These are phyloP conservation scores for Phytophthora hybrid DNA, from an alignment of 352 stramenopile genomes.

Conservation along the genomic window DNA sequence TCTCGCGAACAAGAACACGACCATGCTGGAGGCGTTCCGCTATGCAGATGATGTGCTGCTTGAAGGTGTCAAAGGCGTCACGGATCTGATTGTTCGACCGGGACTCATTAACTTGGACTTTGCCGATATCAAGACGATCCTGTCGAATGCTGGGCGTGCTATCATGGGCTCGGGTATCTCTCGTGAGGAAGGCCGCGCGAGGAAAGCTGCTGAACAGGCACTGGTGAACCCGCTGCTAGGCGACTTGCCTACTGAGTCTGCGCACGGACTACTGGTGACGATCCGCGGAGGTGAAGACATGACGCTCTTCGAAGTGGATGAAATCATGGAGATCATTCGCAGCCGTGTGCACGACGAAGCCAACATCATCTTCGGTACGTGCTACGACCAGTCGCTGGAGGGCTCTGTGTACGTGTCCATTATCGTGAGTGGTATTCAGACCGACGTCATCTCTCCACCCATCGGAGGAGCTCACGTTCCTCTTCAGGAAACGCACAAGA, in stretches of 20 bases:
- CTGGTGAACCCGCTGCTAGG: slow-evolving; percentile 95
- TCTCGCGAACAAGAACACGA: slow-evolving; percentile 94
- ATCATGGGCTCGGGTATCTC: slow-evolving; percentile 95
- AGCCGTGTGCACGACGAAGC: slow-evolving; percentile 79
- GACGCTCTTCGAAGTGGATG: slow-evolving; percentile 93
- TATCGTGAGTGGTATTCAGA: slow-evolving; percentile 91
- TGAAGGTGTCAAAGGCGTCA: slow-evolving; percentile 96
- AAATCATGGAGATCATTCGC: slow-evolving; percentile 91
- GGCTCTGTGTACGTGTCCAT: slow-evolving; percentile 89
- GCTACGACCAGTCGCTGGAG: slow-evolving; percentile 84
- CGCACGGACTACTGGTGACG: slow-evolving; percentile 95
- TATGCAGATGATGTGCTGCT: slow-evolving; percentile 96
- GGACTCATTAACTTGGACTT: slow-evolving; percentile 98
- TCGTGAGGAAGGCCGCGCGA: slow-evolving; percentile 78
- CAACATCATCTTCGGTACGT: slow-evolving; percentile 93
- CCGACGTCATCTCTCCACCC: slow-evolving; percentile 81
- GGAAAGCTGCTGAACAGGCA: slow-evolving; percentile 93
- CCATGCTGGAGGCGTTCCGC: slow-evolving; percentile 94
- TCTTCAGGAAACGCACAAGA: slow-evolving; percentile 48
- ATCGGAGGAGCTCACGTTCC: slow-evolving; percentile 61
- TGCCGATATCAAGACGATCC: slow-evolving; percentile 96
- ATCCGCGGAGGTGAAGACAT: slow-evolving; percentile 95
- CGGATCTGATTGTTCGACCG: slow-evolving; percentile 96
- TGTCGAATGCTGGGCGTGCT: slow-evolving; percentile 94
- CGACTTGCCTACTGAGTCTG: slow-evolving; percentile 93